Conservation (phyloP, 176 grass and related monocot genomes). For the Oryza coarctata region DNA sequence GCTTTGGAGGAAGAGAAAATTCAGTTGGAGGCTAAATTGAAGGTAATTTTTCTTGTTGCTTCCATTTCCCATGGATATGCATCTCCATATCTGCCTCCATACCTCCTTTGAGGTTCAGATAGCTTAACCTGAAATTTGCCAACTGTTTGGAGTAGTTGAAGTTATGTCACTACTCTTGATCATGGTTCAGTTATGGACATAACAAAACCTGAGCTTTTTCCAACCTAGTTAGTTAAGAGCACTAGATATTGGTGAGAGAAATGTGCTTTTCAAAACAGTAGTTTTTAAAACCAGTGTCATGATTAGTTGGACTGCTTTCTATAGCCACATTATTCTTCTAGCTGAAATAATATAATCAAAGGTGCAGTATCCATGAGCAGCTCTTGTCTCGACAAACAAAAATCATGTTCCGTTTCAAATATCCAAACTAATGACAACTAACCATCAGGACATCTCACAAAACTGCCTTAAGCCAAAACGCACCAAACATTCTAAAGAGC, state of each 20-base stretch:
- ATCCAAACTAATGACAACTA: not conserved
- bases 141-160: not conserved
- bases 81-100: not conserved
- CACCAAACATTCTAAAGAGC: not conserved
- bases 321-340: too few species aligned
- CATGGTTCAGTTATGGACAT: not conserved
- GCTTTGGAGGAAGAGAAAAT: conserved; percentile 82
- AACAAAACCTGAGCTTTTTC: not conserved
- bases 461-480: not conserved
- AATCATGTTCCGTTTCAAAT: not conserved
- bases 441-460: not conserved
- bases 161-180: not conserved
- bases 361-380: too few species aligned
- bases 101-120: not conserved
- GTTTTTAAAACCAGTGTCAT: not conserved
- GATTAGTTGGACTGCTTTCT: not conserved
- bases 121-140: not conserved
- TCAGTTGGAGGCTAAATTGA: conserved; percentile 70
- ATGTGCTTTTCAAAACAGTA: not conserved
- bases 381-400: not conserved
- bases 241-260: not conserved
- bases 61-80: not conserved
- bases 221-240: not conserved
- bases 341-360: too few species aligned
- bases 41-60: conserved; percentile 42